Base-by-base conservation (phyloP, 345 rosid species). In the Excoecaria agallocha region DNA sequence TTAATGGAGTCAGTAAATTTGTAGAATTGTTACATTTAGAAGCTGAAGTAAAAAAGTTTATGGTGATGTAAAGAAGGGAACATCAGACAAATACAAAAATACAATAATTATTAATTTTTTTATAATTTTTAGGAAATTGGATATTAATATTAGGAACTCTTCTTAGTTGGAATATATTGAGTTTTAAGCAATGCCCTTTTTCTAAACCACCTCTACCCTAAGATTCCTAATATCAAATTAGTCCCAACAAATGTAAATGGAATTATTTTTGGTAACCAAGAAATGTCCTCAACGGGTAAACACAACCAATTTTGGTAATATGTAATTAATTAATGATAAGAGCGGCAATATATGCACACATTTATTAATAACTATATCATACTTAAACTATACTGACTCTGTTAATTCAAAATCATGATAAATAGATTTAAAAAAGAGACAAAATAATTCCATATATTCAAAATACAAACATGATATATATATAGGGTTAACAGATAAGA, bases 201-300 rank as follows among this genome's bases (percentile, higher is more conserved):
- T 60, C 30, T 71, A 22, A 76, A 69, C 69, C 57, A 75, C 69
- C 73, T 75, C 56, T 72, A 50, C 43, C 25, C 51, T 55, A 74
- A 69, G 78, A 82, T 81, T 74, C 85, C 75, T 39, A 22, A 11
- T 63, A 6, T 69, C 63, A 78, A 78, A 79, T 56, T 41, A 41
- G 78, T 46, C 52, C 43, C 75, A 60, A 39, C 35, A 19, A 52
- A 20, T 68, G 24, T 22, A 39, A 76, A 69, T 24, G 59, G 79
- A 46, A n/a, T 46, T 41, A 6, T 61, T 78, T 24, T 20, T 62
- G 56, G 68, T 15, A n/a, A n/a, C 30, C 56, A 80, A 58, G 78
- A 59, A 80, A 77, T 58, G 7, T 48, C 81, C 75, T 52, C 25
- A 54, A 75, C 45, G 60, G 51, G 83, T 5, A 37, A 69, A 58